These are phyloP conservation scores for Fusarium albosuccineum DNA, from an alignment of 2,329 filamentous ascomycete species.

Conservation along the genomic window DNA sequence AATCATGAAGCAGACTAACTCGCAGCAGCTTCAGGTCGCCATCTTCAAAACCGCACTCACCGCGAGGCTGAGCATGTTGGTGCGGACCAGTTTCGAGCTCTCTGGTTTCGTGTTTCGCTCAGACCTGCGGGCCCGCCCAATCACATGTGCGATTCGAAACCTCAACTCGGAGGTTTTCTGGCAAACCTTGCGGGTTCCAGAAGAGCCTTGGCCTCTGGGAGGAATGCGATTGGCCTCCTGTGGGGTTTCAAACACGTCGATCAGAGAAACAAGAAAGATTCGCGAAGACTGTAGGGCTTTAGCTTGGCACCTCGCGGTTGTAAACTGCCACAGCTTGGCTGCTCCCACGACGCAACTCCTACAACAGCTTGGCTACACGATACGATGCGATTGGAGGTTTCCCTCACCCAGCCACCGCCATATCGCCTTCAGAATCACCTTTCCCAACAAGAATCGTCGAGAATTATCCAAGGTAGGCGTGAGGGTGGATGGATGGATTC, in stretches of 20 bases:
- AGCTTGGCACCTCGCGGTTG: background rate
- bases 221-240: constrained; percentile 28
- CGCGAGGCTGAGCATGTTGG: constrained; percentile 20
- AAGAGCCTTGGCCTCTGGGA: background rate
- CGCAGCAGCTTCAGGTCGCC: constrained; percentile 10
- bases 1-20: background rate
- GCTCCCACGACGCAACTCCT: too few species aligned
- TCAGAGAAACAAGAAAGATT: background rate
- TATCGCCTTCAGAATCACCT: background rate
- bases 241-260: background rate
- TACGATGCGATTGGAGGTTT: background rate
- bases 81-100: constrained; percentile 15
- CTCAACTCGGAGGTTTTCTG: constrained; percentile 3
- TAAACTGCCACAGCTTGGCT: too few species aligned
- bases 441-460: too few species aligned
- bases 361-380: background rate
- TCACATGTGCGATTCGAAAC: constrained; percentile 6
- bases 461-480: too few species aligned
- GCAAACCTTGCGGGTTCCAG: background rate
- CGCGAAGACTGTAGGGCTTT: background rate
- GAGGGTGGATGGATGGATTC: too few species aligned
- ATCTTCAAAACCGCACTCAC: background rate
- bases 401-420: background rate
- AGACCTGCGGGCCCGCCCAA: background rate
- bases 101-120: constrained; percentile 9